A percentile compares a stretch with the other conserved stretches of the same genome.
Evolutionary conservation across 192 early-diverging fungal species (phyloP).

Genomic region (Coemansia sp.): DNA sequence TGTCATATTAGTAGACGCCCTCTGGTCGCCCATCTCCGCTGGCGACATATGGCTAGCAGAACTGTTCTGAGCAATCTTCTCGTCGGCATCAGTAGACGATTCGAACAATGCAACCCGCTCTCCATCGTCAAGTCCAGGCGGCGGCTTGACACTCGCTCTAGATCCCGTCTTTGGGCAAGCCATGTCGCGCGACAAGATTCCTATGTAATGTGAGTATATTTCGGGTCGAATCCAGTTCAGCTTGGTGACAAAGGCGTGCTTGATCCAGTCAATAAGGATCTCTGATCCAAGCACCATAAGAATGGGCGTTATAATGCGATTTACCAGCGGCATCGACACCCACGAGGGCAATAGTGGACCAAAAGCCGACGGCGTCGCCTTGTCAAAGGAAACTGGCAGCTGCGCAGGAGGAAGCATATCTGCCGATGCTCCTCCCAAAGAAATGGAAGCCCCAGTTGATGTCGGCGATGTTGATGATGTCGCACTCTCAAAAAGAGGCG

Average conservation of each 20-base stretch:
- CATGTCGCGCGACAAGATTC: conserved; percentile 87
- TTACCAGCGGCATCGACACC: conserved; percentile 64
- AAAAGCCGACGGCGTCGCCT: conserved; percentile 55
- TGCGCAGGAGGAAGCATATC: conserved; percentile 32
- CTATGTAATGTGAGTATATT: conserved; percentile 84
- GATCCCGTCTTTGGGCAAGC: conserved; percentile 47
- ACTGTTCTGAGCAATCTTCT: conserved; percentile 12
- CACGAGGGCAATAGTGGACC: conserved; percentile 66
- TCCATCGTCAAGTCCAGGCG: neutral
- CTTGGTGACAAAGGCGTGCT: conserved; percentile 98
- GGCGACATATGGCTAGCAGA: neutral
- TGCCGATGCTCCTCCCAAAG: neutral
- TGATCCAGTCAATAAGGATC: conserved; percentile 93
- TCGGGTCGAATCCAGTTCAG: conserved; percentile 91
- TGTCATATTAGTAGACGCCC: neutral
- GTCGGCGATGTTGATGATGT: conserved; percentile 10
- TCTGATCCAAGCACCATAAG: conserved; percentile 87
- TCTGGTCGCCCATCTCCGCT: neutral
- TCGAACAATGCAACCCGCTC: too few species aligned
- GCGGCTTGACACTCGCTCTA: neutral
- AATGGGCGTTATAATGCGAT: conserved; percentile 72
- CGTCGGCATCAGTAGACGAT: conserved; percentile 7
- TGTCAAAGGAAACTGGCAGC: conserved; percentile 39
- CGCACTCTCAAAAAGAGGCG: conserved; percentile 47
- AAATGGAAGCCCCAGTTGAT: neutral